Conservation (phyloP, 495 filamentous ascomycete species). For the Cercophora samala region DNA sequence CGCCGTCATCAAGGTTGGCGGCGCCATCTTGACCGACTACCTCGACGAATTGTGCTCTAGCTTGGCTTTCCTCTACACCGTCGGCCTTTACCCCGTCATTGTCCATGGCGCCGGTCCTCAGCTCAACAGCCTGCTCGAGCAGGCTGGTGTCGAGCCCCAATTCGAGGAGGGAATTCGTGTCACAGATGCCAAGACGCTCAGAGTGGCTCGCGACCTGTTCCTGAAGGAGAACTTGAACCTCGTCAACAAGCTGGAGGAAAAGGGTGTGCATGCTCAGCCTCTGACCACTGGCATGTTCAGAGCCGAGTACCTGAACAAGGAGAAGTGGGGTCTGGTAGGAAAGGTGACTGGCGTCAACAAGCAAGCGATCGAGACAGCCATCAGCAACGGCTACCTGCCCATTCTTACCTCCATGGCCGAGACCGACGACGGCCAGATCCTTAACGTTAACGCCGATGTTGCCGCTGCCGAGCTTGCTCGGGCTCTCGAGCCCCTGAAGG, state of each 20-base stretch:
- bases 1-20: conserved; percentile 97
- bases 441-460: conserved; percentile 98
- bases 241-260: conserved; percentile 83
- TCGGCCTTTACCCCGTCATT: conserved; percentile 93
- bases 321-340: conserved; percentile 91
- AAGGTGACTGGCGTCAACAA: conserved; percentile 95
- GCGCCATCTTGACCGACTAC: conserved; percentile 95
- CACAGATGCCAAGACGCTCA: conserved; percentile 93
- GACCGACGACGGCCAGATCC: conserved; percentile 84
- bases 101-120: conserved; percentile 96
- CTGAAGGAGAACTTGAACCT: conserved; percentile 95
- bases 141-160: conserved; percentile 88
- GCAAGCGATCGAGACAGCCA: conserved; percentile 84
- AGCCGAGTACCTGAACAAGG: conserved; percentile 90
- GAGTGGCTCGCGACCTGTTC: conserved; percentile 86
- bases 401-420: conserved; percentile 98
- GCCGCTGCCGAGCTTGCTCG: conserved; percentile 91
- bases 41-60: conserved; percentile 83
- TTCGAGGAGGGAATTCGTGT: conserved; percentile 96
- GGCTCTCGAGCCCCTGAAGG: conserved; percentile 89
- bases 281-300: conserved; percentile 92
- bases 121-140: conserved; percentile 88
- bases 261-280: conserved; percentile 87
- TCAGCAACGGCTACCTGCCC: conserved; percentile 86
- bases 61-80: conserved; percentile 88